Evolutionary conservation across 352 stramenopile species (phyloP).

Genomic region (Paralagenidium karlingii): DNA sequence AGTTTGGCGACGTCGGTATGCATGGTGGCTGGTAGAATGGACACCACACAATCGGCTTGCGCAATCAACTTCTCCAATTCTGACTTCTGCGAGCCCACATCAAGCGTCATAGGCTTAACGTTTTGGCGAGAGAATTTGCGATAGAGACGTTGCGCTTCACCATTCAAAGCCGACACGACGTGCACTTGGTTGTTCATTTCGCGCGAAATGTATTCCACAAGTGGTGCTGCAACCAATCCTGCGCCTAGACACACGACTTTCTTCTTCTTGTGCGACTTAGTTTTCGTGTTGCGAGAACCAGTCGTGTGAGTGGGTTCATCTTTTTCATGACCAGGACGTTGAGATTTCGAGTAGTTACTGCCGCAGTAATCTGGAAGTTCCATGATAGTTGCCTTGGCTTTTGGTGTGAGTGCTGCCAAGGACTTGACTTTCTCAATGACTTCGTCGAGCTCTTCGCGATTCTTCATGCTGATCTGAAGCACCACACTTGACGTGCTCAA

Average conservation of each 20-base stretch:
- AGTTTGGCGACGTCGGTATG: conserved; percentile 82
- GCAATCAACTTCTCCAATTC: conserved; percentile 49
- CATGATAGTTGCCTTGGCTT: conserved; percentile 74
- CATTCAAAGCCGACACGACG: conserved; percentile 59
- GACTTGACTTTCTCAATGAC: conserved; percentile 81
- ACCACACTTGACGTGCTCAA: conserved; percentile 54
- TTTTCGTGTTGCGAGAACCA: conserved; percentile 10
- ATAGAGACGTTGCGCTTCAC: conserved; percentile 55
- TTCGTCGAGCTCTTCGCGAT: conserved; percentile 54
- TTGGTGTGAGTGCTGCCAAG: conserved; percentile 72
- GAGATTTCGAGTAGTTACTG: conserved; percentile 61
- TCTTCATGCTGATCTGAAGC: conserved; percentile 71
- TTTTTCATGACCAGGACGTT: conserved; percentile 34
- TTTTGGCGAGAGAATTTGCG: conserved; percentile 51
- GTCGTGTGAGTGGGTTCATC: conserved; percentile 10
- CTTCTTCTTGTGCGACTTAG: conserved; percentile 50
- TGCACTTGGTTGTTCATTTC: conserved; percentile 55
- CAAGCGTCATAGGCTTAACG: conserved; percentile 62
- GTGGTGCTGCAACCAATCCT: conserved; percentile 68
- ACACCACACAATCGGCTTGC: conserved; percentile 88
- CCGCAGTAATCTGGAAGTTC: conserved; percentile 72
- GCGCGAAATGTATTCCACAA: conserved; percentile 79
- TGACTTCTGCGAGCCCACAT: conserved; percentile 54
- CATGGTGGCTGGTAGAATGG: conserved; percentile 89
- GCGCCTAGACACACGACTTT: conserved; percentile 81